These are phyloP conservation scores for Ogataea parapolymorpha DNA, from an alignment of 805 yeast genomes.

Conservation along the genomic window DNA sequence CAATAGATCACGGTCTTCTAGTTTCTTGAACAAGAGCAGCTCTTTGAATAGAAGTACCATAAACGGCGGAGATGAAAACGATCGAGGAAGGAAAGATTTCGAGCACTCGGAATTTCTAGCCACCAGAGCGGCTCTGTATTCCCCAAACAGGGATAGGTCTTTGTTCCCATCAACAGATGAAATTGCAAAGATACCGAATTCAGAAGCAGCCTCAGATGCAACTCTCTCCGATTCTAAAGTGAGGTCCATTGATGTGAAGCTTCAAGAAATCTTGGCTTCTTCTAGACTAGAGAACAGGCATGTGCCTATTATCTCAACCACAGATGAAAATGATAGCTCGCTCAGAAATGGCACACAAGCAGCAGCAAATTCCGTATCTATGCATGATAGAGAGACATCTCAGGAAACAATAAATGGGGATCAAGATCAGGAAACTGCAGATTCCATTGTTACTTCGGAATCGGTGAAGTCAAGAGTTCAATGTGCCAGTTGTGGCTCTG, in stretches of 20 bases:
- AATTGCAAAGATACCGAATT: background rate
- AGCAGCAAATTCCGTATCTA: background rate
- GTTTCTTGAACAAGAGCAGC: constrained; percentile 4
- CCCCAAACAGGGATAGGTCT: background rate
- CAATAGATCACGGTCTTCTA: constrained; percentile 18
- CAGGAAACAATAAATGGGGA: background rate
- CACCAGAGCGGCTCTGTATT: background rate
- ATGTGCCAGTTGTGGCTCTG: constrained; percentile 24
- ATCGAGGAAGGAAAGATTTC: constrained; percentile 11
- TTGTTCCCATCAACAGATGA: background rate
- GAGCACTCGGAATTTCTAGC: constrained; percentile 2
- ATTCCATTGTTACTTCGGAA: constrained; percentile 4
- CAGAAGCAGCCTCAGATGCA: background rate
- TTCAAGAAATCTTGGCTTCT: constrained; percentile 8
- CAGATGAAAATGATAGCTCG: background rate
- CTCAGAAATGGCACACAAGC: background rate
- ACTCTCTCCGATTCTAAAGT: constrained; percentile 13
- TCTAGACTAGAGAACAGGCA: background rate
- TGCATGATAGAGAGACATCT: background rate
- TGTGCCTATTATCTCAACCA: background rate
- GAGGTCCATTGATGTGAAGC: constrained; percentile 10
- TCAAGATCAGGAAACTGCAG: background rate
- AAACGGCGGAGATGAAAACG: constrained; percentile 5
- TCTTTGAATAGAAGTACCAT: constrained; percentile 2
- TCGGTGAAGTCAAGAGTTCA: constrained; percentile 14